phyloP scores from a whole-genome alignment of 1,139 yeast species.

The Lodderomyces margitis region DNA sequence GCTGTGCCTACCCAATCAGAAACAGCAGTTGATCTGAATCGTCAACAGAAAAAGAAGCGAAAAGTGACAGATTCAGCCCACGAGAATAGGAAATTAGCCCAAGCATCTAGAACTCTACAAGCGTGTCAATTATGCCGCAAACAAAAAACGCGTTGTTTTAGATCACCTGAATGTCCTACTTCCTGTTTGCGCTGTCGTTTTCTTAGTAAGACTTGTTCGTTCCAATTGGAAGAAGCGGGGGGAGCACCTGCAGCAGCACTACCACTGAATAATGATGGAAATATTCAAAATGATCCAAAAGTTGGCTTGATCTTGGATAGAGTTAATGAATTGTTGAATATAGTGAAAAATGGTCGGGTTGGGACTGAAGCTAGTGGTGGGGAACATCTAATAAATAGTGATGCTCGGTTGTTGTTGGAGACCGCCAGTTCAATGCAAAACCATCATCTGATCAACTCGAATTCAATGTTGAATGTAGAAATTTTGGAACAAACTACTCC shows the following conservation, averaged over 20 bases:
- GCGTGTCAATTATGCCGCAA: slow-evolving; percentile 62
- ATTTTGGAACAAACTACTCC: slow-evolving; percentile 18
- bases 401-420: slow-evolving; percentile 27
- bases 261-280: not conserved
- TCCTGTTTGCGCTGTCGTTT: slow-evolving; percentile 59
- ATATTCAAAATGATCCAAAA: slow-evolving; percentile 14
- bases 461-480: slow-evolving; percentile 12
- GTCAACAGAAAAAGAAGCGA: too few relatives aligned
- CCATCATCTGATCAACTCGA: not conserved
- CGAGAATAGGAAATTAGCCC: slow-evolving; percentile 23
- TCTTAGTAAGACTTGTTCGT: slow-evolving; percentile 51
- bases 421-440: slow-evolving; percentile 28
- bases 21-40: not conserved
- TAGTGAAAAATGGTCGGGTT: slow-evolving; percentile 18
- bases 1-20: not conserved
- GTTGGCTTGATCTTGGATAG: slow-evolving; percentile 32
- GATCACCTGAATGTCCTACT: slow-evolving; percentile 41
- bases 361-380: not conserved
- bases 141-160: slow-evolving; percentile 64
- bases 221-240: slow-evolving; percentile 25
- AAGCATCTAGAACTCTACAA: slow-evolving; percentile 47
- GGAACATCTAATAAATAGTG: slow-evolving; percentile 14
- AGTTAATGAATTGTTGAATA: slow-evolving; percentile 29
- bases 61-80: too few relatives aligned
- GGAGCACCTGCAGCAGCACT: not conserved